A percentile compares a stretch with the other conserved stretches of the same genome.
phyloP scores from a whole-genome alignment of 495 filamentous ascomycete genomes.

The Geoglossum glabrum region DNA sequence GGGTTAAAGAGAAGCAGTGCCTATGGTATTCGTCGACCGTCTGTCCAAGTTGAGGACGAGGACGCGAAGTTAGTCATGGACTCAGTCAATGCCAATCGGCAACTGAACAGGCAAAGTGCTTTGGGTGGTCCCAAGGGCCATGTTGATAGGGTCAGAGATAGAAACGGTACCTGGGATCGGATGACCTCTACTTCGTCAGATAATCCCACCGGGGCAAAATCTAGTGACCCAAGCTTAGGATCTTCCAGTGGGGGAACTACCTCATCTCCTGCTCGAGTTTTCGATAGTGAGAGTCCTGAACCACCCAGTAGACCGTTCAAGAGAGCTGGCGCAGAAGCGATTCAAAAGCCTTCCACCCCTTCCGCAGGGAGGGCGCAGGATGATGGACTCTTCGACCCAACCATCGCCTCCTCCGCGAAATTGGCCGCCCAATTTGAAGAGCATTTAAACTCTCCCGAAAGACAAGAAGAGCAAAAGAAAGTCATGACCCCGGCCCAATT shows the following conservation, averaged over 20 bases:
- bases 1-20: slow-evolving; percentile 28
- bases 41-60: slow-evolving; percentile 36
- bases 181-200: slow-evolving; percentile 12
- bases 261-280: background rate
- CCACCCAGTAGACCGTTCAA: background rate
- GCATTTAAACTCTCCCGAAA: background rate
- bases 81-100: slow-evolving; percentile 30
- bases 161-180: slow-evolving; percentile 15
- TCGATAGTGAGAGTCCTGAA: background rate
- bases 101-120: slow-evolving; percentile 7
- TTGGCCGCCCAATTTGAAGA: slow-evolving; percentile 30
- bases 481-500: slow-evolving; percentile 83
- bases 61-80: slow-evolving; percentile 46
- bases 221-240: background rate
- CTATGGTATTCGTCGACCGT: slow-evolving; percentile 25
- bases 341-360: slow-evolving; percentile 5
- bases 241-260: slow-evolving; percentile 9
- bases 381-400: slow-evolving; percentile 28
- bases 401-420: slow-evolving; percentile 33
- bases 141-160: slow-evolving; percentile 13
- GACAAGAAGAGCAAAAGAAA: slow-evolving; percentile 28
- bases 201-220: slow-evolving; percentile 9
- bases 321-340: background rate
- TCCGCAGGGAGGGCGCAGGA: slow-evolving; percentile 14
- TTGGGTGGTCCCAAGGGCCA: slow-evolving; percentile 5